These are phyloP conservation scores for Alloteropsis angusta DNA, from an alignment of 202 grass and related monocot species.

Conservation along the genomic window DNA sequence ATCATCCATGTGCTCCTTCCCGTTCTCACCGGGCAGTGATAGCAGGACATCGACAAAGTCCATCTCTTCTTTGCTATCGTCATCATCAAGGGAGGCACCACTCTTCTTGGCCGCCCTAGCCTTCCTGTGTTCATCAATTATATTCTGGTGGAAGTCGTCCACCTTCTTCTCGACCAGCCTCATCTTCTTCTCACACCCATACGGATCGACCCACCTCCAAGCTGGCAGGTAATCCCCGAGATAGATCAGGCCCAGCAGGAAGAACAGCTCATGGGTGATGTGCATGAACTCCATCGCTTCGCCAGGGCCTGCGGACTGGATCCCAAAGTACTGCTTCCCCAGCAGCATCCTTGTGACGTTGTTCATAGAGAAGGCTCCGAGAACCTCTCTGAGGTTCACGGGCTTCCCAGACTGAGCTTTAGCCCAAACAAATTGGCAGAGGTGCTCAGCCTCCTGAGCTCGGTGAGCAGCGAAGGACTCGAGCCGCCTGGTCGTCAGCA, in stretches of 20 bases:
- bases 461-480: slow-evolving; percentile 73
- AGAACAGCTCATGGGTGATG: slow-evolving; percentile 88
- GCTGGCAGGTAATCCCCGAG: slow-evolving; percentile 79
- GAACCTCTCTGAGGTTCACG: slow-evolving; percentile 71
- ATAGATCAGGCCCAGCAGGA: slow-evolving; percentile 74
- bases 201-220: slow-evolving; percentile 77
- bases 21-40: slow-evolving; percentile 74
- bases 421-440: slow-evolving; percentile 57
- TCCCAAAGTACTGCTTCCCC: slow-evolving; percentile 82
- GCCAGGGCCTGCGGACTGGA: slow-evolving; percentile 54
- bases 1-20: slow-evolving; percentile 74
- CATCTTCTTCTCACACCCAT: slow-evolving; percentile 81
- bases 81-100: slow-evolving; percentile 12
- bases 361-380: slow-evolving; percentile 83
- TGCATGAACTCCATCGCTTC: slow-evolving; percentile 94
- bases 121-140: slow-evolving; percentile 74
- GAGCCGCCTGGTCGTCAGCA: slow-evolving; percentile 67
- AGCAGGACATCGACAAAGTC: slow-evolving; percentile 91
- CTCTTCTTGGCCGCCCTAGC: slow-evolving; percentile 44
- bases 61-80: slow-evolving; percentile 47
- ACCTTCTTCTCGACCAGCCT: slow-evolving; percentile 82
- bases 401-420: slow-evolving; percentile 34
- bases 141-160: slow-evolving; percentile 91
- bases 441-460: slow-evolving; percentile 53
- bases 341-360: slow-evolving; percentile 91